Base-by-base conservation (phyloP, 2,329 filamentous ascomycete species). In the Metarhizium album region DNA sequence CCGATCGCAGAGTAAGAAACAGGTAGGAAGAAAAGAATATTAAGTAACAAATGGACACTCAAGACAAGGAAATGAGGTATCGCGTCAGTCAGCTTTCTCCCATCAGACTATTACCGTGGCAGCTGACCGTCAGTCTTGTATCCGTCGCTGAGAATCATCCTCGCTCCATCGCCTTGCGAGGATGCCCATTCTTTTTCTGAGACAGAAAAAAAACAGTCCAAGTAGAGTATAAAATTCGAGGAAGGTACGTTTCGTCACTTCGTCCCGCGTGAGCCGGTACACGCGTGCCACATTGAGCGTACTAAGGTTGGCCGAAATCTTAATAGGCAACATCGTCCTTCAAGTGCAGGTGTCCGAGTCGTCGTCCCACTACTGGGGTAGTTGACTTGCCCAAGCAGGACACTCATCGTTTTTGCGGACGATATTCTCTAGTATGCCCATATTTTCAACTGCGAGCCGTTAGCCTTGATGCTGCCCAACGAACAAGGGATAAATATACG, bases 361-460 rank as follows among this genome's bases (percentile, higher is more conserved):
- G 56, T 54, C 55, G 54, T 52, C 55, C 59, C 52, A 57, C 55
- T 56, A 57, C 59, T 62, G 56, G 60, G 55, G 56, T 62, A 59
- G 57, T 51, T 59, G 59, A 22, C 22, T 40, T 59, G 60, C 60
- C 60, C 59, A 61, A 57, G 57, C 54, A 58, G 58, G 58, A 57
- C 54, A 51, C 57, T 29, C 51, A 53, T 62, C 53, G 55, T 56
- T 42, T 54, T 59, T 46, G 40, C 22, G 50, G 55, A 55, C 55
- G 53, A 54, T 46, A 27, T 49, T 59, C 42, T 38, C 71, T 84
- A 87, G 74, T 86, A 89, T 57, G 87, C 87, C 87, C 87, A 91
- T 68, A 91, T 83, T 80, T 90, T 90, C 70, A 91, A 84, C 87
- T 90, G 56, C 9, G 9, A 4, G 33, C 22, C 59, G 49, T 63